These are phyloP conservation scores for Fragosphaeria purpurea DNA, from an alignment of 2,329 filamentous ascomycete species.

Conservation along the genomic window DNA sequence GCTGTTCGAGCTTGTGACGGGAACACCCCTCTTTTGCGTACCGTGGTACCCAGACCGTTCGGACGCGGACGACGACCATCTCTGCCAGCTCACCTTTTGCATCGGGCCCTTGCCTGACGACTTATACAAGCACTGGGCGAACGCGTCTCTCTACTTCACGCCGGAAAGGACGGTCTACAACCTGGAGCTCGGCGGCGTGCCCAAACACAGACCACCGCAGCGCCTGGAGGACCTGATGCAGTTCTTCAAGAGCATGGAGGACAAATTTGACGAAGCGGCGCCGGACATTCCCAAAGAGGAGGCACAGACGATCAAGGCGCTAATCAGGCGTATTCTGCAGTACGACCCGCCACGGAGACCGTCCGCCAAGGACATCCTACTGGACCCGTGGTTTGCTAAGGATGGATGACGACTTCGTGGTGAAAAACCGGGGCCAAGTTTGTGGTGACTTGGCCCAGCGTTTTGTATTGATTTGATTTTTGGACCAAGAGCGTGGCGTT, in stretches of 20 bases:
- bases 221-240: no score
- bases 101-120: not conserved
- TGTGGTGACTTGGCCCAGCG: no score
- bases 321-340: not conserved
- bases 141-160: not conserved
- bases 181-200: no score
- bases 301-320: not conserved
- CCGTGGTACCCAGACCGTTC: not conserved
- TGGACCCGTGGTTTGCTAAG: no score
- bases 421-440: no score
- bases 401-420: no score
- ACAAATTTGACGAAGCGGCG: not conserved
- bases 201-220: no score
- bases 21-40: not conserved
- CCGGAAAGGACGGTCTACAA: no score
- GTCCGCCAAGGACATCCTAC: no score
- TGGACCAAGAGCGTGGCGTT: no score
- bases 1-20: constrained; percentile 1
- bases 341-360: no score
- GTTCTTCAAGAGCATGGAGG: not conserved
- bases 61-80: not conserved
- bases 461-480: no score
- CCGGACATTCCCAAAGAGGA: not conserved
- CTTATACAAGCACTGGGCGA: not conserved
- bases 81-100: not conserved